Percentiles rank a stretch among this genome's conserved stretches.
Evolutionary conservation across 345 rosid species (phyloP).

Genomic region (Camelina laxa): DNA sequence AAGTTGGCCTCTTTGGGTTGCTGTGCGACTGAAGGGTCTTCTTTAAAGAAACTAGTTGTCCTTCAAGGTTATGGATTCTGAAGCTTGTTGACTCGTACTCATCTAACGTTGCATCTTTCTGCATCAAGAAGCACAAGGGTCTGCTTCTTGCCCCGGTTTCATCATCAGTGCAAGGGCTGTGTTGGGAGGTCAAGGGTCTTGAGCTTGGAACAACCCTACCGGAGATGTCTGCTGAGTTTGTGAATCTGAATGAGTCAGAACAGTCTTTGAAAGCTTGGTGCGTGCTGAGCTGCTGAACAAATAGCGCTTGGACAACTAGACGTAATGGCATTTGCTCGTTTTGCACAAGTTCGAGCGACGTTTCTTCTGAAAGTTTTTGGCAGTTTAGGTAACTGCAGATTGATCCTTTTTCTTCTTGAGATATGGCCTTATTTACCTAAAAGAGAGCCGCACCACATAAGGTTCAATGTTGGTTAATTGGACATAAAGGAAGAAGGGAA

Average conservation of each 20-base stretch:
- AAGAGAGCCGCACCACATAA: not conserved
- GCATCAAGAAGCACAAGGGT: slow-evolving; percentile 47
- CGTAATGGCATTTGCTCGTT: slow-evolving; percentile 88
- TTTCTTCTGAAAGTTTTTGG: slow-evolving; percentile 72
- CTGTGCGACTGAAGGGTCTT: slow-evolving; percentile 36
- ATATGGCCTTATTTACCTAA: slow-evolving; percentile 58
- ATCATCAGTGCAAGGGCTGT: slow-evolving; percentile 60
- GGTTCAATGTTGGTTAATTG: not conserved
- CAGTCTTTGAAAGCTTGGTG: slow-evolving; percentile 83
- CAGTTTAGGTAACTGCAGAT: slow-evolving; percentile 77
- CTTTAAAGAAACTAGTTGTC: slow-evolving; percentile 43
- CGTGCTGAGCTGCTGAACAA: slow-evolving; percentile 73
- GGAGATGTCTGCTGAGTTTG: slow-evolving; percentile 52
- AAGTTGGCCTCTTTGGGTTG: slow-evolving; percentile 46
- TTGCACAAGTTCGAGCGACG: slow-evolving; percentile 74
- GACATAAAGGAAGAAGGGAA: not conserved
- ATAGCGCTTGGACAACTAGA: slow-evolving; percentile 73
- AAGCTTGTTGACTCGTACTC: slow-evolving; percentile 56
- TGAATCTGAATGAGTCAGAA: slow-evolving; percentile 43
- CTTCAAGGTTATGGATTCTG: slow-evolving; percentile 69
- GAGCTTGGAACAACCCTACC: slow-evolving; percentile 50
- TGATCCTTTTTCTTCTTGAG: slow-evolving; percentile 67
- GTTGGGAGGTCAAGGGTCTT: slow-evolving; percentile 47
- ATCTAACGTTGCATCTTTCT: slow-evolving; percentile 45
- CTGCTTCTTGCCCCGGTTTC: slow-evolving; percentile 43